These are phyloP conservation scores for Vanderwaltozyma polyspora DNA, from an alignment of 805 yeast species.

Conservation along the genomic window DNA sequence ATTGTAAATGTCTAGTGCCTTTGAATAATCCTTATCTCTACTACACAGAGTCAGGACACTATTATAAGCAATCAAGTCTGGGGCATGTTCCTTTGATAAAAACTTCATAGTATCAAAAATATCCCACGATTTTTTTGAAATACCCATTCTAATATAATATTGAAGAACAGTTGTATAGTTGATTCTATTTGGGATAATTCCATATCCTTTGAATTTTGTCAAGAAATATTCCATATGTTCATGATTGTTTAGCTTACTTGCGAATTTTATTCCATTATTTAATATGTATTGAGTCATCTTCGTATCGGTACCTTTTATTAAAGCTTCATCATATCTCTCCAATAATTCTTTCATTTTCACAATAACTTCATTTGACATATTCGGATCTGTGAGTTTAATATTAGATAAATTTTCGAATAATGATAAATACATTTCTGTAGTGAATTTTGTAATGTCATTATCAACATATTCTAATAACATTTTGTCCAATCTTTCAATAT, in stretches of 20 bases:
- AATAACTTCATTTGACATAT: neutral
- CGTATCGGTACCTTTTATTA: neutral
- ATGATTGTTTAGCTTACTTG: constrained; percentile 12
- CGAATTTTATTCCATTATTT: constrained; percentile 18
- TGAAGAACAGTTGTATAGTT: constrained; percentile 23
- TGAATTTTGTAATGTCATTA: constrained; percentile 7
- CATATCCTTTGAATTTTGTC: constrained; percentile 17
- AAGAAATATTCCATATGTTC: constrained; percentile 19
- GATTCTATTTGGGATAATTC: constrained; percentile 18
- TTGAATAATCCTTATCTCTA: constrained; percentile 52
- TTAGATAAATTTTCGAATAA: constrained; percentile 16
- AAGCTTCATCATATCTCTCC: constrained; percentile 11
- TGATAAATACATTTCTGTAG: constrained; percentile 15
- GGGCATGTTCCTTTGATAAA: constrained; percentile 51
- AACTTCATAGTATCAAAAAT: constrained; percentile 82
- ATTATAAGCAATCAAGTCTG: constrained; percentile 58
- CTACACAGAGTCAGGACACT: constrained; percentile 60
- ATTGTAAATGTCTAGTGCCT: constrained; percentile 61
- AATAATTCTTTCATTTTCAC: constrained; percentile 14
- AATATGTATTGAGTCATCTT: constrained; percentile 13
- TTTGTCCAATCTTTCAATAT: constrained; percentile 16
- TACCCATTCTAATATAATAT: constrained; percentile 13
- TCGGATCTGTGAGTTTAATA: constrained; percentile 1
- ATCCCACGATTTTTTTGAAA: constrained; percentile 44
- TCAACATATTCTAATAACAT: constrained; percentile 15